Conservation (phyloP, 148 eudicot genomes). For the Camellia japonica region DNA sequence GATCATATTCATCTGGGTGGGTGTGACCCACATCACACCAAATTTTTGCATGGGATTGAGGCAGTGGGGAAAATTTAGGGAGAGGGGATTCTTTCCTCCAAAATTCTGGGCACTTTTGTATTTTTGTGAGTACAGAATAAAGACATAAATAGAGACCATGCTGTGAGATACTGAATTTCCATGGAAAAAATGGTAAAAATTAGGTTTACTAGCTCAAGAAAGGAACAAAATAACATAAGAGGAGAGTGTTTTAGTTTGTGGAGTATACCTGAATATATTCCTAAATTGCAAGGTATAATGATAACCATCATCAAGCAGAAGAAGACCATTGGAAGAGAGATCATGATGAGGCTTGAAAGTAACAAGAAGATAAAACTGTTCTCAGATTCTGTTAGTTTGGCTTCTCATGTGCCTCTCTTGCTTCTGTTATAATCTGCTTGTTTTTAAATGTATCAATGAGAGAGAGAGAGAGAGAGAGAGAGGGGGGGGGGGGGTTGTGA, state of each 20-base stretch:
- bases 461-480: constrained; percentile 10
- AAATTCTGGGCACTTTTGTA: no score
- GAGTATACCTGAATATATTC: constrained; percentile 16
- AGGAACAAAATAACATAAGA: not conserved
- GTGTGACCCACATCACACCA: no score
- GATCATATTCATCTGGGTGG: no score
- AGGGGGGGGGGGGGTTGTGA: not conserved
- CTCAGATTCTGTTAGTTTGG: constrained; percentile 20
- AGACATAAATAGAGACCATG: not conserved
- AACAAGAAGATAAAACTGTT: not conserved
- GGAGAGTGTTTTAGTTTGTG: no score
- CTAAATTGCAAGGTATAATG: constrained; percentile 5
- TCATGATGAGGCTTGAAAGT: no score
- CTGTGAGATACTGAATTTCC: no score
- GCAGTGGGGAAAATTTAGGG: no score
- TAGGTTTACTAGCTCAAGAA: not conserved
- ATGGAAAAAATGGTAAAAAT: not conserved
- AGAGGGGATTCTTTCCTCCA: no score
- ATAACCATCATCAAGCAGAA: constrained; percentile 17
- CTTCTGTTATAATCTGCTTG: constrained; percentile 5
- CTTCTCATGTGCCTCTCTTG: not conserved
- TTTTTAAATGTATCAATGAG: not conserved
- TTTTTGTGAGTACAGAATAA: not conserved
- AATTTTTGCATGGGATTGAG: no score
- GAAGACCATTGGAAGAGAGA: not conserved